phyloP scores from a whole-genome alignment of 305 asterid genomes.

The Fraxinus floribunda region DNA sequence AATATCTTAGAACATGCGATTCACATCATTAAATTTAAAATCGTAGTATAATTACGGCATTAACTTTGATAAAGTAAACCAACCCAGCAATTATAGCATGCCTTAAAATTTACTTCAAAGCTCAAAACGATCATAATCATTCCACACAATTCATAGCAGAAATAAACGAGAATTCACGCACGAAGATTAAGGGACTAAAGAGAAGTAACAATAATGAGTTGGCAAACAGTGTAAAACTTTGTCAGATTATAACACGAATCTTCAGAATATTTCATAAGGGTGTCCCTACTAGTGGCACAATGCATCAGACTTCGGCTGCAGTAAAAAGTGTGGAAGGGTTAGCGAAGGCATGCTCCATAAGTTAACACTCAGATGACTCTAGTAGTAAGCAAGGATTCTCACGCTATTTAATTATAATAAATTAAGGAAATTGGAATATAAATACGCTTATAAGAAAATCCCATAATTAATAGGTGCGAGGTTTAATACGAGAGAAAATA shows the following conservation, averaged over 20 bases:
- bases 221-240: neutral
- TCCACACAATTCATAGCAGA: neutral
- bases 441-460: neutral
- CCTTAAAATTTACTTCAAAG: neutral
- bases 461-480: neutral
- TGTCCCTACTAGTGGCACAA: neutral
- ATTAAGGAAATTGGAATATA: neutral
- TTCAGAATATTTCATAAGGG: neutral
- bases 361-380: neutral
- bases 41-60: too few species aligned
- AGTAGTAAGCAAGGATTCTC: neutral
- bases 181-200: neutral
- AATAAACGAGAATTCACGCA: neutral
- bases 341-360: neutral
- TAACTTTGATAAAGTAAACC: neutral
- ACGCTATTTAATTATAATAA: neutral
- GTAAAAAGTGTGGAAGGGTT: neutral
- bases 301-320: neutral
- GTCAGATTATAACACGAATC: neutral
- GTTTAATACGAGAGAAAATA: neutral
- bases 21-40: neutral
- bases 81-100: neutral
- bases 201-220: neutral
- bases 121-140: neutral
- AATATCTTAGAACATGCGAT: neutral